A percentile compares a stretch with the other conserved stretches of the same genome.
Evolutionary conservation across 176 grass and related monocot genomes (phyloP).

Genomic region (Oryza rufipogon): DNA sequence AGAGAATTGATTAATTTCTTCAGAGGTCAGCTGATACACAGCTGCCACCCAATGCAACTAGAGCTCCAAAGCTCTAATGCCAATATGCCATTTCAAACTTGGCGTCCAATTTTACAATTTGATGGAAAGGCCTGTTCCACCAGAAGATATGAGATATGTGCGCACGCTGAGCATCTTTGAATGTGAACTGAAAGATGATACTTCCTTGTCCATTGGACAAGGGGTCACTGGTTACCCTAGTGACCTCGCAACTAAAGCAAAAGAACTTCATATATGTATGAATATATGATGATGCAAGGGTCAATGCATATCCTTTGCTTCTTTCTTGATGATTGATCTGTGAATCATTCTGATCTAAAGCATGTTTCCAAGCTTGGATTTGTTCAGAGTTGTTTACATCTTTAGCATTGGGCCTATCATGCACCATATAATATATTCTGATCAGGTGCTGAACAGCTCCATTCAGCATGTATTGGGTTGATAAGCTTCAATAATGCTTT

Average conservation of each 20-base stretch:
- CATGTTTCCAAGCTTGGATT: neutral
- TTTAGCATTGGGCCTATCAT: neutral
- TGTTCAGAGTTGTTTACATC: conserved; percentile 12
- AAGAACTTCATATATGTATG: conserved; percentile 12
- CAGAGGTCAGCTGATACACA: conserved; percentile 21
- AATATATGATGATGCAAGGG: neutral
- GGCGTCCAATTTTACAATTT: conserved; percentile 35
- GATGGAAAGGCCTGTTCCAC: conserved; percentile 48
- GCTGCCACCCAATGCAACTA: conserved; percentile 29
- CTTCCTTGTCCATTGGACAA: conserved; percentile 49
- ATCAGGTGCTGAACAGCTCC: neutral
- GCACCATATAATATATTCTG: conserved; percentile 9
- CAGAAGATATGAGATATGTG: conserved; percentile 27
- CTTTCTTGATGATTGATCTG: neutral
- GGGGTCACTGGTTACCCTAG: conserved; percentile 29
- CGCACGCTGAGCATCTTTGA: conserved; percentile 18
- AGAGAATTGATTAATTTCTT: conserved; percentile 23
- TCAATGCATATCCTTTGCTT: conserved; percentile 16
- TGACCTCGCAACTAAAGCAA: conserved; percentile 44
- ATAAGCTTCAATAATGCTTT: neutral
- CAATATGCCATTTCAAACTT: conserved; percentile 34
- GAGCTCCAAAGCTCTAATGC: conserved; percentile 22
- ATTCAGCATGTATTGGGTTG: neutral
- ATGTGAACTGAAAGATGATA: conserved; percentile 50
- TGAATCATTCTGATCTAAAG: conserved; percentile 17